These are phyloP conservation scores for Trametes cinnabarina DNA, from an alignment of 768 basidiomycete species.

Conservation along the genomic window DNA sequence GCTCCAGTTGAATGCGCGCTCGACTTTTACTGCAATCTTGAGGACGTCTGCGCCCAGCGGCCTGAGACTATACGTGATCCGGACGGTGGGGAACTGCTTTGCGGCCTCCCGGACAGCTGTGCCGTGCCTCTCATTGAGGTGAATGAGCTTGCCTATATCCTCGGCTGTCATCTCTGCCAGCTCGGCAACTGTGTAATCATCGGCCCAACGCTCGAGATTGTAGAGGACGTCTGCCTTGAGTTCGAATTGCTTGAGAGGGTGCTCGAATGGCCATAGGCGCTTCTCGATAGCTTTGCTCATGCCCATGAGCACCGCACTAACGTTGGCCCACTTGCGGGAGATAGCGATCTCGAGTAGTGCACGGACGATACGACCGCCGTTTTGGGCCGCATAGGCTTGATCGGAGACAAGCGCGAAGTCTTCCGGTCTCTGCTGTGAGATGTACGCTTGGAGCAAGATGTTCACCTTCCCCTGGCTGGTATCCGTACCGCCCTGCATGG, in stretches of 20 bases:
- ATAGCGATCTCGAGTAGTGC: constrained; percentile 93
- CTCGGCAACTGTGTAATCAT: constrained; percentile 74
- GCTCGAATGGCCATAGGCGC: constrained; percentile 91
- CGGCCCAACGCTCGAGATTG: constrained; percentile 75
- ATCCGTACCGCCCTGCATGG: constrained; percentile 54
- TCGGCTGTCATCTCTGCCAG: constrained; percentile 63
- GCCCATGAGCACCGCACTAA: constrained; percentile 74
- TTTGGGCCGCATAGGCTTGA: constrained; percentile 90
- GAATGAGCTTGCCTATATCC: constrained; percentile 76
- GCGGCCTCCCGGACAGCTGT: constrained; percentile 74
- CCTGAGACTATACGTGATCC: constrained; percentile 64
- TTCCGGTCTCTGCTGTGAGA: constrained; percentile 76
- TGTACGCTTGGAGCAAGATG: constrained; percentile 87
- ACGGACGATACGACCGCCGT: constrained; percentile 91
- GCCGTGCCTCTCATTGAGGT: constrained; percentile 85
- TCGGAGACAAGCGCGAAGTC: constrained; percentile 98
- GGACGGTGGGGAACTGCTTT: constrained; percentile 76
- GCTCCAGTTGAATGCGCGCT: constrained; percentile 78
- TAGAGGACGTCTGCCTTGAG: constrained; percentile 77
- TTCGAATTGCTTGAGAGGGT: constrained; percentile 80
- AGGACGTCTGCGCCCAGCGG: constrained; percentile 86
- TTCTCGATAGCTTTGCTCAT: constrained; percentile 94
- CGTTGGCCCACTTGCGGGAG: constrained; percentile 87
- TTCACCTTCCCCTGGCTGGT: constrained; percentile 86
- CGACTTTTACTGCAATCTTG: constrained; percentile 63